Evolutionary conservation across 2,329 filamentous ascomycete species (phyloP).

Genomic region (Laburnicola sp.): DNA sequence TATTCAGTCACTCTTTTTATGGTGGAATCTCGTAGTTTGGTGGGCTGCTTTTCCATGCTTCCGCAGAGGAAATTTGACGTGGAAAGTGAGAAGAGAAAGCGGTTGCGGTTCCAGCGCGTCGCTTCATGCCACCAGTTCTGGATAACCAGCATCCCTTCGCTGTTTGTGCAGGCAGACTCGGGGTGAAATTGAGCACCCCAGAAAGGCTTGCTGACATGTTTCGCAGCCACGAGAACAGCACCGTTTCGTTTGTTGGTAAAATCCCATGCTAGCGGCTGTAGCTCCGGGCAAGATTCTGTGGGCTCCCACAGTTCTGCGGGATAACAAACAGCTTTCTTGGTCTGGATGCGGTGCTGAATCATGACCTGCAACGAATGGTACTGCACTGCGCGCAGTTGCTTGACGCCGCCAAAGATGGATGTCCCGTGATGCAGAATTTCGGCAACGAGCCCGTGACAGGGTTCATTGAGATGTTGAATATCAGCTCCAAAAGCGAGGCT

Average conservation of each 20-base stretch:
- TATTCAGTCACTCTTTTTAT: slow-evolving; percentile 30
- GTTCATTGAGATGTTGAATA: slow-evolving; percentile 68
- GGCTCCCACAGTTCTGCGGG: slow-evolving; percentile 47
- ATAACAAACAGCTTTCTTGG: slow-evolving; percentile 38
- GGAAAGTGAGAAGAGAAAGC: slow-evolving; percentile 16
- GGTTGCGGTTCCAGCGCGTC: slow-evolving; percentile 54
- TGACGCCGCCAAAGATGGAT: slow-evolving; percentile 68
- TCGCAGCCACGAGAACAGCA: slow-evolving; percentile 74
- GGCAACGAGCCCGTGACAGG: slow-evolving; percentile 80
- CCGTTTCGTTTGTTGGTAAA: slow-evolving; percentile 53
- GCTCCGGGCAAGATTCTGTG: slow-evolving; percentile 38
- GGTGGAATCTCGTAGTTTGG: slow-evolving; percentile 8
- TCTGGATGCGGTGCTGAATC: slow-evolving; percentile 40
- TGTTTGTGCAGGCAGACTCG: slow-evolving; percentile 82
- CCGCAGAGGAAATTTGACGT: slow-evolving; percentile 3
- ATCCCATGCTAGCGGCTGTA: slow-evolving; percentile 55
- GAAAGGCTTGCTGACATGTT: slow-evolving; percentile 69
- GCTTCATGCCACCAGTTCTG: slow-evolving; percentile 75
- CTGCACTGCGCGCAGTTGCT: slow-evolving; percentile 68
- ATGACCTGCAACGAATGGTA: slow-evolving; percentile 68
- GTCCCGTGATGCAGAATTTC: slow-evolving; percentile 61
- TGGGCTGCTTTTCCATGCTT: neutral
- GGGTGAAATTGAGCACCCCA: slow-evolving; percentile 92
- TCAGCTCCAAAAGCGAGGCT: slow-evolving; percentile 67
- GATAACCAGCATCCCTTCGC: slow-evolving; percentile 65